Evolutionary conservation across 2,329 filamentous ascomycete genomes (phyloP).

Genomic region (Colletotrichum melonis): DNA sequence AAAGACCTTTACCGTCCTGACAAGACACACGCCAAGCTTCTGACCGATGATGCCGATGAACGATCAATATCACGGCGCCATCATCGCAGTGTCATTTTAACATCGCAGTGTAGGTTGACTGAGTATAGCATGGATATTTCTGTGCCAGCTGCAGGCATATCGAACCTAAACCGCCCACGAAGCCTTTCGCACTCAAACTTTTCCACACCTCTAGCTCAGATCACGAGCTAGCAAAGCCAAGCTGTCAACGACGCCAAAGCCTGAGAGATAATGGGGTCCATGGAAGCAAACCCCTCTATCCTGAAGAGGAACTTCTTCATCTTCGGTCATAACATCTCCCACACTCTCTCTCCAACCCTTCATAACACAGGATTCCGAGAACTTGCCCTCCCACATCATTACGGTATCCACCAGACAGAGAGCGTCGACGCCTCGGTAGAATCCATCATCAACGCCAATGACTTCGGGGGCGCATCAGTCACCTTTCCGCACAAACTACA

Average conservation of each 20-base stretch:
- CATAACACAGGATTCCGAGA: constrained; percentile 15
- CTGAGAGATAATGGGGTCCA: background rate
- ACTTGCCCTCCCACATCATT: constrained; percentile 11
- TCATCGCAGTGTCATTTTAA: too few species aligned
- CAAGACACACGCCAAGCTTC: background rate
- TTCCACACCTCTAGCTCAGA: too few species aligned
- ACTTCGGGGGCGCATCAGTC: constrained; percentile 12
- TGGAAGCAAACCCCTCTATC: background rate
- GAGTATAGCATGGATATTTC: too few species aligned
- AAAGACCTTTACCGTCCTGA: constrained; percentile 3
- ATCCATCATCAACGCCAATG: background rate
- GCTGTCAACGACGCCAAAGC: too few species aligned
- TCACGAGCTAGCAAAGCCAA: too few species aligned
- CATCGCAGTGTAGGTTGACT: background rate
- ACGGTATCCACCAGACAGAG: constrained; percentile 4
- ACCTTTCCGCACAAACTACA: constrained; percentile 8
- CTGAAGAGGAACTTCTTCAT: constrained; percentile 2
- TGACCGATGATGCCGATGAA: background rate
- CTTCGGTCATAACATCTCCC: constrained; percentile 19
- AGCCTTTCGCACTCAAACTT: too few species aligned
- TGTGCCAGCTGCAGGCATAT: too few species aligned
- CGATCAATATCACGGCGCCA: background rate
- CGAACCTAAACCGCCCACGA: too few species aligned
- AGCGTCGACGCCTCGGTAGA: constrained; percentile 16
- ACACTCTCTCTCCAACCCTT: constrained; percentile 3